Evolutionary conservation across 768 basidiomycete genomes (phyloP), one percentile per base, ranked within the genome.

Genomic region (Lactarius sanguifluus): DNA sequence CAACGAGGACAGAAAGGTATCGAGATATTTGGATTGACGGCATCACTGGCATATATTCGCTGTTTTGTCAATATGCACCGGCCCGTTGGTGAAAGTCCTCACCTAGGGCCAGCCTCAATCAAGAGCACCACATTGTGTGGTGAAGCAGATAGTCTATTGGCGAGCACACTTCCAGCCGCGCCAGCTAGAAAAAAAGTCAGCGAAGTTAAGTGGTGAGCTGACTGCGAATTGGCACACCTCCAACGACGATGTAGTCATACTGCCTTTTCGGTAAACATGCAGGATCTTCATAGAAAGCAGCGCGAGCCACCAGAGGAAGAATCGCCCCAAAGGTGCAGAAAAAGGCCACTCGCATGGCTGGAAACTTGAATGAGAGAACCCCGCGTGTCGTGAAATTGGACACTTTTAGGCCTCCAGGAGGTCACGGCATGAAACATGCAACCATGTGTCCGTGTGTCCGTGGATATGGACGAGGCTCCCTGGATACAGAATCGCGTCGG

Each of bases 1-100:
- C 3, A 64, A 59, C 4, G 58, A 28, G 36, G 64, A 69, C 41
- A 71, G 64, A 56, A 66, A 0, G 72, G 72, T 13, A 70, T 69
- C 32, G 71, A 65, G 13, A 71, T 59, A 2, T n/a, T 59, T 10
- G 69, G 57, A 7, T 69, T 57, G 4, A 62, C 71, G 18, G 43
- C n/a, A 16, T 54, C 61, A n/a, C 61, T 62, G 7, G n/a, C 3
- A 23, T 57, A 38, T 36, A 52, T 10, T 50, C 12, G 28, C 15
- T 16, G 30, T 15, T 23, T 28, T 13, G 30, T 25, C 28, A 43
- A 34, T 40, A n/a, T 20, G 20, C 20, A 55, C 30, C 3, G 28
- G 20, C 30, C 10, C 34, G n/a, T 62, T 13, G 32, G n/a, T 4
- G 1, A 4, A 47, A 50, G 32, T 13, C 12, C 25, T 7, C 36